phyloP scores from a whole-genome alignment of 768 basidiomycete genomes.

The Megacollybia marginata region DNA sequence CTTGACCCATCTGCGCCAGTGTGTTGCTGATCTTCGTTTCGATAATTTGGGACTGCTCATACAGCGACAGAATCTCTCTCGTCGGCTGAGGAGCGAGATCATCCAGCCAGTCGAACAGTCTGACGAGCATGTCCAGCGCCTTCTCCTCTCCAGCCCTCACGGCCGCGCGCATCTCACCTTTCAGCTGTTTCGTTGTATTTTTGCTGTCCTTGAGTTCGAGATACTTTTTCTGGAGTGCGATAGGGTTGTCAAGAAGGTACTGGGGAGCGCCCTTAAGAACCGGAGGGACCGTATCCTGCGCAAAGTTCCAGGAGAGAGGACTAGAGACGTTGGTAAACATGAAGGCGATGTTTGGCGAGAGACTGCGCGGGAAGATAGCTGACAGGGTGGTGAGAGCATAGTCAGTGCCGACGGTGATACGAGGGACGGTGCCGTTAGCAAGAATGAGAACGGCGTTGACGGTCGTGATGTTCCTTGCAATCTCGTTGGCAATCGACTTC shows the following conservation, averaged over 20 bases:
- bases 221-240: constrained; percentile 5
- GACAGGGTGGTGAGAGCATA: constrained; percentile 16
- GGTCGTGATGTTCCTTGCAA: constrained; percentile 9
- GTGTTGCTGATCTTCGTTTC: constrained; percentile 7
- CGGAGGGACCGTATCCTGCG: constrained; percentile 8
- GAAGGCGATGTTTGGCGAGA: constrained; percentile 19
- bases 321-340: constrained; percentile 13
- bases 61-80: constrained; percentile 6
- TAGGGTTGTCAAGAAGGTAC: constrained; percentile 9
- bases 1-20: constrained; percentile 7
- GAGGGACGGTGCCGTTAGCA: constrained; percentile 18
- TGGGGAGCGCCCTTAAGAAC: constrained; percentile 4
- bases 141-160: constrained; percentile 1
- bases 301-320: constrained; percentile 12
- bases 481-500: constrained; percentile 14
- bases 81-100: constrained; percentile 8
- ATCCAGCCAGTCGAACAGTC: constrained; percentile 10
- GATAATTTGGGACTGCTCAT: constrained; percentile 6
- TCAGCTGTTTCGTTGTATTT: neutral
- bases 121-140: constrained; percentile 4
- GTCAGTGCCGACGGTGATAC: constrained; percentile 15
- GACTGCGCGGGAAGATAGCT: constrained; percentile 16
- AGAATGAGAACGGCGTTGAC: constrained; percentile 20
- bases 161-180: neutral
- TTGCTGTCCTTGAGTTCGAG: neutral